Percentiles rank a stretch among this genome's conserved stretches.
These are phyloP conservation scores for Aureobasidium sp. DNA, from an alignment of 2,329 filamentous ascomycete species.

Conservation along the genomic window DNA sequence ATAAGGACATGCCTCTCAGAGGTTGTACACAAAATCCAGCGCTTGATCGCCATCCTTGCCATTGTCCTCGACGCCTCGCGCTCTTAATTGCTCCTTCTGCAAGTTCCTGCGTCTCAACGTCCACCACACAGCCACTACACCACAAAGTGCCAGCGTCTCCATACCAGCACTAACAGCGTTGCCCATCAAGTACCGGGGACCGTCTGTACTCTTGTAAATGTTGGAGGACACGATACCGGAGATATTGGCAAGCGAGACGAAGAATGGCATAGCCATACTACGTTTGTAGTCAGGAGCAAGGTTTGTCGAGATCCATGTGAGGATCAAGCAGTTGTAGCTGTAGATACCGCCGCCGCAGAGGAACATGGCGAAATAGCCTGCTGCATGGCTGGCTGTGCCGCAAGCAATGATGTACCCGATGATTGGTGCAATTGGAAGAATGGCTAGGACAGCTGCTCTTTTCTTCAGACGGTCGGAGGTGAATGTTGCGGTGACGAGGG, in stretches of 20 bases:
- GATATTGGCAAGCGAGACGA: slow-evolving; percentile 27
- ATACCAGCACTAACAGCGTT: slow-evolving; percentile 23
- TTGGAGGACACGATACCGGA: slow-evolving; percentile 28
- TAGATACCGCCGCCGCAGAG: slow-evolving; percentile 26
- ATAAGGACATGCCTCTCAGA: neutral
- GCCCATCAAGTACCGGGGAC: slow-evolving; percentile 25
- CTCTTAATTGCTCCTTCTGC: slow-evolving; percentile 24
- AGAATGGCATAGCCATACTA: slow-evolving; percentile 26
- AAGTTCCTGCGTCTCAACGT: slow-evolving; percentile 23
- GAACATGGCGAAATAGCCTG: slow-evolving; percentile 24
- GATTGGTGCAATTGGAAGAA: slow-evolving; percentile 26
- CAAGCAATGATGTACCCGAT: slow-evolving; percentile 31
- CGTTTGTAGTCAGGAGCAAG: slow-evolving; percentile 29
- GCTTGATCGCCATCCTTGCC: slow-evolving; percentile 15
- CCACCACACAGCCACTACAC: slow-evolving; percentile 22
- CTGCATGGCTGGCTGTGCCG: slow-evolving; percentile 22
- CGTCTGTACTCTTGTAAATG: slow-evolving; percentile 25
- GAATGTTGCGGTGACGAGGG: slow-evolving; percentile 9
- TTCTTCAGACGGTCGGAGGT: slow-evolving; percentile 20
- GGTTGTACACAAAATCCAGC: slow-evolving; percentile 18
- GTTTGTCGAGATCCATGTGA: slow-evolving; percentile 31
- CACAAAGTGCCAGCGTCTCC: slow-evolving; percentile 22
- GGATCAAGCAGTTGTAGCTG: slow-evolving; percentile 21
- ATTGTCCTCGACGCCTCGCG: slow-evolving; percentile 19
- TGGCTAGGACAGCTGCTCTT: slow-evolving; percentile 27